Conservation (phyloP, 345 rosid genomes). For the Lagerstroemia speciosa region DNA sequence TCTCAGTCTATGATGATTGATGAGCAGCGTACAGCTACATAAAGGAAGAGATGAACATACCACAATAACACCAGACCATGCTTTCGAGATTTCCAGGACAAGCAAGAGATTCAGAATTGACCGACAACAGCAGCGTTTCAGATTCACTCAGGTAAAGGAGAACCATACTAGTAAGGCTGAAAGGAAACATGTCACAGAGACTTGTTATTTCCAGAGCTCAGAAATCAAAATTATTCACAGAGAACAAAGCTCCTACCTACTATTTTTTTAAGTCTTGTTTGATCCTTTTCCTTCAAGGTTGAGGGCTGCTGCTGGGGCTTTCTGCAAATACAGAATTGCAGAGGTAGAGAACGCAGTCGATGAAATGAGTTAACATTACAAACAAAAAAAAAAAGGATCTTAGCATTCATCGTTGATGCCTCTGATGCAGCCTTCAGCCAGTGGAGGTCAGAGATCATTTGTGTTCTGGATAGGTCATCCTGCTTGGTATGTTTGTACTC, state of each 20-base stretch:
- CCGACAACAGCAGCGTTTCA: not conserved
- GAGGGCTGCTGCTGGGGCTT: constrained; percentile 25
- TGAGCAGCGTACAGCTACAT: too few species aligned
- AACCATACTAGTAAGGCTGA: not conserved
- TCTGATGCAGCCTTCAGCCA: constrained; percentile 17
- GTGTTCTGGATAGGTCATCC: constrained; percentile 25
- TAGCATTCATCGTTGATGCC: constrained; percentile 14
- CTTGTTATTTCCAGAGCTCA: not conserved
- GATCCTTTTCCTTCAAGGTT: constrained; percentile 20
- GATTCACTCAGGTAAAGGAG: not conserved
- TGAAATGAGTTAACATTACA: not conserved
- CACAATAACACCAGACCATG: too few species aligned
- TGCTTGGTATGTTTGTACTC: constrained; percentile 32
- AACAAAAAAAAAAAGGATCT: constrained; percentile 16
- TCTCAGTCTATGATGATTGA: not conserved
- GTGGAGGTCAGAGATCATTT: constrained; percentile 16
- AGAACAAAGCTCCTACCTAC: not conserved
- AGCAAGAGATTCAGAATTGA: not conserved
- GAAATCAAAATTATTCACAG: not conserved
- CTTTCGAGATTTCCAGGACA: not conserved
- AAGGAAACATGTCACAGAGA: not conserved
- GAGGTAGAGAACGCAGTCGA: not conserved
- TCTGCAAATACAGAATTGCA: not conserved
- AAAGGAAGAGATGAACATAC: too few species aligned
- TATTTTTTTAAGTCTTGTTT: too few species aligned